These are phyloP conservation scores for Diutina scorzettiae DNA, from an alignment of 1,139 yeast genomes.

Conservation along the genomic window DNA sequence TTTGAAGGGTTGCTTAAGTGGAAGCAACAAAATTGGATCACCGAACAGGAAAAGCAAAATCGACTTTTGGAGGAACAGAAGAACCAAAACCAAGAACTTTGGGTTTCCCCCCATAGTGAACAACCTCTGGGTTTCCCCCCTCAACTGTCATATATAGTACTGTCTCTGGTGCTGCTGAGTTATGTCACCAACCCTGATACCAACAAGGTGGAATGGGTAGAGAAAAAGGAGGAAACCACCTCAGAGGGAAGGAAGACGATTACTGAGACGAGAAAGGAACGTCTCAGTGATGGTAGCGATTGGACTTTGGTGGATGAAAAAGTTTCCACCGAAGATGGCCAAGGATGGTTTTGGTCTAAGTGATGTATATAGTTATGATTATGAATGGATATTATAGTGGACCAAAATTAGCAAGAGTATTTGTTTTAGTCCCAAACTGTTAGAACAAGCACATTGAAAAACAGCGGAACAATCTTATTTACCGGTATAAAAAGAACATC, in stretches of 20 bases:
- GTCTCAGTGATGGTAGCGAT: background rate
- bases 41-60: constrained; percentile 18
- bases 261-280: background rate
- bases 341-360: too few relatives aligned
- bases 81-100: background rate
- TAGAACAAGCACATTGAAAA: too few relatives aligned
- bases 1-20: constrained; percentile 58
- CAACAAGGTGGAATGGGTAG: constrained; percentile 2
- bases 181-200: constrained; percentile 3
- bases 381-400: too few relatives aligned
- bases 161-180: constrained; percentile 2
- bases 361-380: too few relatives aligned
- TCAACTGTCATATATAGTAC: background rate
- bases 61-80: background rate
- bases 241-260: background rate
- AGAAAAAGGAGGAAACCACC: background rate
- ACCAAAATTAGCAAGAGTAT: too few relatives aligned
- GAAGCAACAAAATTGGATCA: constrained; percentile 39
- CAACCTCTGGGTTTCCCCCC: background rate
- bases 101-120: background rate
- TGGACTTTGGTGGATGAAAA: background rate
- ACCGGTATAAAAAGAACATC: too few relatives aligned
- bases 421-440: too few relatives aligned
- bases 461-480: too few relatives aligned
- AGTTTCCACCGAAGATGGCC: too few relatives aligned